phyloP scores from a whole-genome alignment of 164 flowering plant species.

The Aristolochia californica region DNA sequence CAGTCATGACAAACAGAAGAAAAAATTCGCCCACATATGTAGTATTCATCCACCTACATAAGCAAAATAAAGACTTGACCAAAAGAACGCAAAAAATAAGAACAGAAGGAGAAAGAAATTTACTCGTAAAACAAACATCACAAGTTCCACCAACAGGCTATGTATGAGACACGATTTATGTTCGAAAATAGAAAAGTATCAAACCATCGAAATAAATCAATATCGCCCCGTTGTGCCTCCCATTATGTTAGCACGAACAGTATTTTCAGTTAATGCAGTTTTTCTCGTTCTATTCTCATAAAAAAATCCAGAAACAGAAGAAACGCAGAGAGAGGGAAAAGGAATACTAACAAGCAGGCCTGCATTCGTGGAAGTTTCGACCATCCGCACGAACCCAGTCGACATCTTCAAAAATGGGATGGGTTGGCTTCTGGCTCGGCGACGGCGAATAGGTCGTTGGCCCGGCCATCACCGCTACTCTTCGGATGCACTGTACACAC shows the following conservation, averaged over 20 bases:
- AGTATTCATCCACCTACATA: background rate
- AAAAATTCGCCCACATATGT: background rate
- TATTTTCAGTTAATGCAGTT: background rate
- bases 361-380: conserved; percentile 76
- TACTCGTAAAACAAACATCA: background rate
- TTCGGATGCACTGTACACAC: too few relatives aligned
- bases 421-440: conserved; percentile 21
- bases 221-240: background rate
- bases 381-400: conserved; percentile 85
- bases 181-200: background rate
- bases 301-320: background rate
- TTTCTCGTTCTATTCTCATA: background rate
- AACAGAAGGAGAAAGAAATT: background rate
- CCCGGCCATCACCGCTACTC: conserved; percentile 34
- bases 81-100: background rate
- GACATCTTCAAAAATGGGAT: conserved; percentile 31
- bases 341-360: conserved; percentile 67
- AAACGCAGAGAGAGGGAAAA: background rate
- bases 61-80: background rate
- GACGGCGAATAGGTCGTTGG: conserved; percentile 67
- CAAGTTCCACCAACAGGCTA: background rate
- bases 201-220: background rate
- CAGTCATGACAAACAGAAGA: background rate
- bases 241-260: background rate
- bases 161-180: background rate